Base-by-base conservation (phyloP, 2,329 filamentous ascomycete genomes). In the Aplosporella prunicola region DNA sequence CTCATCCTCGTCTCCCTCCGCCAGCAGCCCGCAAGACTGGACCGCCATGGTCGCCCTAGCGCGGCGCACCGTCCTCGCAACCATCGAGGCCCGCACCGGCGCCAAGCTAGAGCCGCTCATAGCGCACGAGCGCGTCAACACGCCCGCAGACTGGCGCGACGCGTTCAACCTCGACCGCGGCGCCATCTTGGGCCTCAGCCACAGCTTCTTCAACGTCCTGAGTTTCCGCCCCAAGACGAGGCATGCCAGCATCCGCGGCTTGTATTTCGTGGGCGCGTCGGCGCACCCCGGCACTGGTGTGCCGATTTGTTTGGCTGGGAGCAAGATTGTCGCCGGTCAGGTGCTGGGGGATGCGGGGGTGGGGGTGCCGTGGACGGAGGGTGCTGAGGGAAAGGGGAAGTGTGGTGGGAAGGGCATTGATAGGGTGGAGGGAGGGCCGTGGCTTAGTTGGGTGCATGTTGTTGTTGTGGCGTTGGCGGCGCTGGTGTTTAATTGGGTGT, bases 231-330 rank as follows among this genome's bases (percentile, higher is more conserved):
- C 79, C 0, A 63, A 66, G 26, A 81, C 76, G 0, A 63, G 64
- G 45, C 64, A 78, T 20, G 48, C 60, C 4, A 65, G 62, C 5
- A 60, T 78, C 13, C 46, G 61, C 9, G 62, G 64, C 3, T 56
- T 78, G 16, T 84, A 83, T 51, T 85, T 86, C 51, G 82, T 85
- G 0, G 81, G 81, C 22, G 81, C 81, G 1, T 80, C 75, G 50
- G 82, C 80, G 14, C 81, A 87, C 61, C 81, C 82, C 0, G 82
- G 82, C 2, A 85, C 81, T 0, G 81, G 81, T 0, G 81, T 86
- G 14, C 82, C 82, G 3, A 82, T 86, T 39, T 77, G 79, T 17
- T 60, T 85, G 8, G 80, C 80, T 0, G 80, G 81, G 0, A 74
- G 76, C 7, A 80, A 76, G 54, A 67, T 85, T 38, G 72, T 73